These are phyloP conservation scores for Paragyromitra xinjiangensis DNA, from an alignment of 495 filamentous ascomycete genomes.

Conservation along the genomic window DNA sequence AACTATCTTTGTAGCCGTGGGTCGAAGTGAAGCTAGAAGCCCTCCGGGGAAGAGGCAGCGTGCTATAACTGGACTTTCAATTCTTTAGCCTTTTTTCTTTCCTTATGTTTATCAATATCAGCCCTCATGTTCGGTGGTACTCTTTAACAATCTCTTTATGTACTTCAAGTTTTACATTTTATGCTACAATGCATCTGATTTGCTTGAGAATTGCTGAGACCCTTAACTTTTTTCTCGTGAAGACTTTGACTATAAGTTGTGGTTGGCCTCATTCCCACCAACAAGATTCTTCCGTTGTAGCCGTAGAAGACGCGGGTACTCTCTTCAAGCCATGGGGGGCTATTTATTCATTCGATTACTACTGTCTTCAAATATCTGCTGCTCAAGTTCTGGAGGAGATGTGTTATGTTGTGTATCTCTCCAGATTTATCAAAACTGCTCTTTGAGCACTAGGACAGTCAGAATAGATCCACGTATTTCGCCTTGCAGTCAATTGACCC, in stretches of 20 bases:
- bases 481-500: too few species aligned
- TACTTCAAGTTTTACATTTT: background rate
- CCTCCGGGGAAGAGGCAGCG: background rate
- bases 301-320: too few species aligned
- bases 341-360: too few species aligned
- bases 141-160: slow-evolving; percentile 10
- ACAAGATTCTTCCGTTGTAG: too few species aligned
- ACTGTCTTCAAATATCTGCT: too few species aligned
- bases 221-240: background rate
- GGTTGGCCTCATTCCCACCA: too few species aligned
- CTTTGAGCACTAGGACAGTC: too few species aligned
- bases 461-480: too few species aligned
- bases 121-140: slow-evolving; percentile 1
- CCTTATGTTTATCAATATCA: slow-evolving; percentile 14
- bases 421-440: too few species aligned
- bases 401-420: too few species aligned
- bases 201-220: background rate
- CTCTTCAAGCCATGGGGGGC: too few species aligned
- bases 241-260: background rate
- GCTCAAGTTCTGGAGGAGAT: too few species aligned
- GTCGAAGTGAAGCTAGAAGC: slow-evolving; percentile 19
- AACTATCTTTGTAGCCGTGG: slow-evolving; percentile 25
- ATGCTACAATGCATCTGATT: slow-evolving; percentile 22
- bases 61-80: slow-evolving; percentile 22
- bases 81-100: slow-evolving; percentile 22